These are phyloP conservation scores for Lasiosphaeria ovina DNA, from an alignment of 495 filamentous ascomycete species.

Conservation along the genomic window DNA sequence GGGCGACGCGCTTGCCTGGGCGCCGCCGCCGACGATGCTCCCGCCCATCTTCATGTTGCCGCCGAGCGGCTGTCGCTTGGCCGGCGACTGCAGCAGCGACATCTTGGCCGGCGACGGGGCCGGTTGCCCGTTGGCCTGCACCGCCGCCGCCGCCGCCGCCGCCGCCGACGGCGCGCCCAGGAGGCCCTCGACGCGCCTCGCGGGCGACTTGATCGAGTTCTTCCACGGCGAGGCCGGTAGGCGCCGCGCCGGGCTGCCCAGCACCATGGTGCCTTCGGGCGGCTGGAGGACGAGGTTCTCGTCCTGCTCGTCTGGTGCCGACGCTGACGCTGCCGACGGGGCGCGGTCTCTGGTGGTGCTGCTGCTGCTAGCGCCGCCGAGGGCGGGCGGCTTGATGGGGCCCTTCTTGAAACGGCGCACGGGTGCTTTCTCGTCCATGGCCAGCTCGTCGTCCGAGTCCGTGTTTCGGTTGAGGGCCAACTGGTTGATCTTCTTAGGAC, in stretches of 20 bases:
- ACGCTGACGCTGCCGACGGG: neutral
- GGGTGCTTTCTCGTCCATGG: conserved; percentile 48
- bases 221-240: conserved; percentile 48
- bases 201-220: conserved; percentile 46
- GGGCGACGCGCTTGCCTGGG: conserved; percentile 19
- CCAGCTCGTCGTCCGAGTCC: conserved; percentile 54
- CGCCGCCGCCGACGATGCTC: neutral
- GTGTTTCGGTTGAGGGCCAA: conserved; percentile 34
- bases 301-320: conserved; percentile 13
- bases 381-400: conserved; percentile 37
- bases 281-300: conserved; percentile 16
- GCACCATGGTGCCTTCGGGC: conserved; percentile 25
- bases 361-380: conserved; percentile 5
- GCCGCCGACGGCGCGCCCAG: conserved; percentile 9
- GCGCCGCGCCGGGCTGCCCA: conserved; percentile 49
- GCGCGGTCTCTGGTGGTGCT: neutral
- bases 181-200: conserved; percentile 39
- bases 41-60: conserved; percentile 33
- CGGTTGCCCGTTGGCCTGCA: conserved; percentile 12
- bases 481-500: conserved; percentile 58
- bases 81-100: conserved; percentile 48
- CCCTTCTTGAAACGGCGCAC: conserved; percentile 48
- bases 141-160: neutral
- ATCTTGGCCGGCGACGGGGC: conserved; percentile 34
- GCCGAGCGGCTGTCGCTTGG: conserved; percentile 43